phyloP scores from a whole-genome alignment of 257 asterid genomes.

The Vinca minor region DNA sequence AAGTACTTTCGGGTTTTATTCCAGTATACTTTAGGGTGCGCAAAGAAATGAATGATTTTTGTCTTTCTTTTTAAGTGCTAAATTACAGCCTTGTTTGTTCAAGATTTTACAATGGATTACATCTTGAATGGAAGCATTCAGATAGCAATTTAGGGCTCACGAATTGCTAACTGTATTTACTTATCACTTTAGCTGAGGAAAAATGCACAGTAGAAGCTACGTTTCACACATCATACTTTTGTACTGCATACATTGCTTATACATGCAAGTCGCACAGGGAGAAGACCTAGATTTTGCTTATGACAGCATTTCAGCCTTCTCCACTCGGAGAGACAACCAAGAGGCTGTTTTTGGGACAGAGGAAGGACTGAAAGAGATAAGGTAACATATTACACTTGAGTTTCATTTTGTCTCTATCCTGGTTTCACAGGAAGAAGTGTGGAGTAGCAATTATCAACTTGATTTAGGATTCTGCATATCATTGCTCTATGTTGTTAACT shows the following conservation, averaged over 20 bases:
- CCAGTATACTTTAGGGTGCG: background rate
- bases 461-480: background rate
- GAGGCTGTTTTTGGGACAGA: constrained; percentile 98
- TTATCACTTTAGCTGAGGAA: background rate
- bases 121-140: background rate
- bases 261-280: constrained; percentile 37
- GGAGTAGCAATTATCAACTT: background rate
- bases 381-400: constrained; percentile 32
- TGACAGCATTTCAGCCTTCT: constrained; percentile 97
- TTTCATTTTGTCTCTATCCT: background rate
- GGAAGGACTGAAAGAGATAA: constrained; percentile 94
- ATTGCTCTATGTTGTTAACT: background rate
- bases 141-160: background rate
- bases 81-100: background rate
- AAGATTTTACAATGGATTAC: background rate
- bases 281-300: constrained; percentile 95
- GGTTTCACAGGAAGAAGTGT: background rate
- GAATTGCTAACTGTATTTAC: background rate
- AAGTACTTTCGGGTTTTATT: background rate
- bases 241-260: background rate
- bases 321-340: constrained; percentile 91
- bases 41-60: background rate
- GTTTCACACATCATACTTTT: background rate
- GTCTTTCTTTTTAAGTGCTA: background rate
- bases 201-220: background rate